A percentile compares a stretch with the other conserved stretches of the same genome.
phyloP scores from a whole-genome alignment of 257 asterid genomes.

The Plantago major region DNA sequence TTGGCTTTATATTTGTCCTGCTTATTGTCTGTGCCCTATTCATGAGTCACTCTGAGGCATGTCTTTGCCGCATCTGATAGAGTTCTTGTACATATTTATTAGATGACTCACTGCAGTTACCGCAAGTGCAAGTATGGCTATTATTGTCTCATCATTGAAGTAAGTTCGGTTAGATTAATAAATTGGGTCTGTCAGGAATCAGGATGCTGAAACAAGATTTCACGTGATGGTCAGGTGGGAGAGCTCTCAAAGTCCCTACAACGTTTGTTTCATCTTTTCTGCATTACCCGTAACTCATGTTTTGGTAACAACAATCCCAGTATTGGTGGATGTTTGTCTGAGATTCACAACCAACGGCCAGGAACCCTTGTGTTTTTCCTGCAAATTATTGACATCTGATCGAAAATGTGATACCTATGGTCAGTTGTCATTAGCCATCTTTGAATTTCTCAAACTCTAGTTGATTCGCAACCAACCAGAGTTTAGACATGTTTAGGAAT shows the following conservation, averaged over 20 bases:
- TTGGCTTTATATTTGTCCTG: no score
- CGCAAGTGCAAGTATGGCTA: neutral
- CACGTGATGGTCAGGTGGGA: conserved; percentile 20
- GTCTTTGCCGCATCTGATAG: no score
- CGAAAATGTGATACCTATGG: no score
- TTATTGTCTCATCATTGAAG: neutral
- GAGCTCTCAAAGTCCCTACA: conserved; percentile 14
- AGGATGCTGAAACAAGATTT: conserved; percentile 22
- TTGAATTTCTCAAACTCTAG: no score
- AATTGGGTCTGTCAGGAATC: conserved; percentile 6
- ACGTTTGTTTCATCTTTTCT: conserved; percentile 33
- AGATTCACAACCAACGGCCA: neutral
- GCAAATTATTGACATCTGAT: neutral
- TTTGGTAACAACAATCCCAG: neutral
- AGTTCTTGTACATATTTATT: no score
- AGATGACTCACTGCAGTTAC: no score
- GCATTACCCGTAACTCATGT: conserved; percentile 8
- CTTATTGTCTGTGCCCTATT: no score
- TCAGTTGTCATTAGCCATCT: neutral
- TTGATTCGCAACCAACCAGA: no score
- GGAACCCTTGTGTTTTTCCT: conserved; percentile 2
- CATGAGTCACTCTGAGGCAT: no score
- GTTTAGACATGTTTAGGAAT: no score
- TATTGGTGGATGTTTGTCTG: neutral
- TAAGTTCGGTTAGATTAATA: neutral